Evolutionary conservation across 345 rosid genomes (phyloP).

Genomic region (Lepidium didymum): DNA sequence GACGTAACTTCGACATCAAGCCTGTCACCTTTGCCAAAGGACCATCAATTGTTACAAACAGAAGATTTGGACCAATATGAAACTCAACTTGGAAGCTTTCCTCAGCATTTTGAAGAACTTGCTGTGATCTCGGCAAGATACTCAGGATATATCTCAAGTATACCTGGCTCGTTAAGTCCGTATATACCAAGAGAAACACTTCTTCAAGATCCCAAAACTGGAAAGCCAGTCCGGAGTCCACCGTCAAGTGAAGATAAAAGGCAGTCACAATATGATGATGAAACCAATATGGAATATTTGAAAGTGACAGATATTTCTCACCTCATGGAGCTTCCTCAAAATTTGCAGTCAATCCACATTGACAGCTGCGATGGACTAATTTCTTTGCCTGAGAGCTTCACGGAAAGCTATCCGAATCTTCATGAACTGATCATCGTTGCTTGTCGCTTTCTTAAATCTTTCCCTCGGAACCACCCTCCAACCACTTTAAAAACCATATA

Average conservation of each 20-base stretch:
- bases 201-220: background rate
- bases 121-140: slow-evolving; percentile 22
- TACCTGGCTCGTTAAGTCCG: background rate
- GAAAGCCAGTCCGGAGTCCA: background rate
- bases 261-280: background rate
- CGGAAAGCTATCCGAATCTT: slow-evolving; percentile 15
- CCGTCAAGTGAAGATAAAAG: background rate
- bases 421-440: slow-evolving; percentile 24
- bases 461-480: slow-evolving; percentile 16
- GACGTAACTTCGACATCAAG: slow-evolving; percentile 12
- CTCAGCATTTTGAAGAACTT: slow-evolving; percentile 10
- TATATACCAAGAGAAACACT: background rate
- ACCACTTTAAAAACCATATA: slow-evolving; percentile 25
- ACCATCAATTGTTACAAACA: background rate
- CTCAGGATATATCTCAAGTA: slow-evolving; percentile 8
- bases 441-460: slow-evolving; percentile 22
- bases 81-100: background rate
- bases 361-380: slow-evolving; percentile 25
- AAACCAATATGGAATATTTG: slow-evolving; percentile 11
- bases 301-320: slow-evolving; percentile 32
- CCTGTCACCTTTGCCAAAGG: slow-evolving; percentile 16
- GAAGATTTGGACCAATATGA: background rate
- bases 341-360: slow-evolving; percentile 27
- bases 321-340: slow-evolving; percentile 27
- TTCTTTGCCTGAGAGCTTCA: slow-evolving; percentile 13